Base-by-base conservation (phyloP, 371 early-diverging fungal genomes). In the Rhizopus sp. region DNA sequence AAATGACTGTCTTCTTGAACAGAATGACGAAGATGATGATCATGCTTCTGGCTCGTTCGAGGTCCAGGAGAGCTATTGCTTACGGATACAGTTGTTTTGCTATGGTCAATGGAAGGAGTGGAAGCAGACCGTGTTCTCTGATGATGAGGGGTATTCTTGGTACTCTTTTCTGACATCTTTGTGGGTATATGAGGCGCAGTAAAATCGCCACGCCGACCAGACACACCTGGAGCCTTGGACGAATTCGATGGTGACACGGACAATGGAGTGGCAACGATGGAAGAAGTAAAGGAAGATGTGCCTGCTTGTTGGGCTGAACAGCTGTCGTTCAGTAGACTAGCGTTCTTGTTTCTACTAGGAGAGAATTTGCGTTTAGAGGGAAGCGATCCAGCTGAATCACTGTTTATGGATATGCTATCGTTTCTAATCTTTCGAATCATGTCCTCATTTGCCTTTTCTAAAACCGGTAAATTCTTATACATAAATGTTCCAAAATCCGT, bases 401-500 rank as follows among this genome's bases (percentile, higher is more conserved):
- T 7, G 13, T 31, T 63, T 4, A 63, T 75, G 10, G 70, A 63
- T 23, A 77, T 72, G 34, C 72, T 80, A 23, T 77, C 80, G 50
- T 75, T 77, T 29, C 85, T 67, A 16, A 90, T 73, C 61, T 86
- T 89, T 7, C 87, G 69, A 32, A 90, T 86, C 67, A 84, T 80
- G 50, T 93, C 88, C 57, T 88, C 86, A 68, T 97, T 97, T 17
- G 92, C 95, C 64, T 92, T 91, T 53, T 93, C 97, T 4, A 97
- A 75, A 9, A 86, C 82, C 3, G 88, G 87, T 48, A 97, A 64
- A 68, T 97, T 97, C 57, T 94, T 95, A 83, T 89, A 96, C 3
- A 86, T 88, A 73, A 95, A 93, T 10, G 91, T 89, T 17, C 97
- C 97, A 80, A 97, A 97, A 52, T 95, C 93, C 3, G 88, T 84